These are phyloP conservation scores for Meyerozyma guilliermondii DNA, from an alignment of 1,139 yeast species.

Conservation along the genomic window DNA sequence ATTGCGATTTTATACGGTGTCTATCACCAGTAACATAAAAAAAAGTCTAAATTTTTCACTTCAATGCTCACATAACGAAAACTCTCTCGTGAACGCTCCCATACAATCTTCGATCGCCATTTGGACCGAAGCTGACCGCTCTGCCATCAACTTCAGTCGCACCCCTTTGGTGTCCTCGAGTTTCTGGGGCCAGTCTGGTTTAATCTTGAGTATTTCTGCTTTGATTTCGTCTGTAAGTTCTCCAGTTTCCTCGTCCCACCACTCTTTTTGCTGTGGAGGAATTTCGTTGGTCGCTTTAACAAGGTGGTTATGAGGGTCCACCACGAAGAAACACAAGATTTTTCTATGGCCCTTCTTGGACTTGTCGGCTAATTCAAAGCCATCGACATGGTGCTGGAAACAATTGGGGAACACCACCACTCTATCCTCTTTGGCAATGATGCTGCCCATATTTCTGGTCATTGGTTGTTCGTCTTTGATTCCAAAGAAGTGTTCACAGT, in stretches of 20 bases:
- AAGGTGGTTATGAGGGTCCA: constrained; percentile 30
- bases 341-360: constrained; percentile 34
- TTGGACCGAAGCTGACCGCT: constrained; percentile 15
- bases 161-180: constrained; percentile 20
- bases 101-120: constrained; percentile 10
- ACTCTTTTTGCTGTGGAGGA: constrained; percentile 38
- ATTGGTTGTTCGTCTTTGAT: constrained; percentile 23
- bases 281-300: constrained; percentile 28
- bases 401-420: constrained; percentile 36
- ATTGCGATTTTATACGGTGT: background rate
- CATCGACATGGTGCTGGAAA: constrained; percentile 37
- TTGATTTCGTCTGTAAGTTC: constrained; percentile 2
- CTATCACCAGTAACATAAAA: too few relatives aligned
- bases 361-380: constrained; percentile 31
- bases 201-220: constrained; percentile 1
- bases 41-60: too few relatives aligned
- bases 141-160: constrained; percentile 30
- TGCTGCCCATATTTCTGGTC: constrained; percentile 19
- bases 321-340: constrained; percentile 36
- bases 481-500: constrained; percentile 23
- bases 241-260: constrained; percentile 23
- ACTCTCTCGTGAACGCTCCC: constrained; percentile 14
- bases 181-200: constrained; percentile 16
- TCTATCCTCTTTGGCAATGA: constrained; percentile 22
- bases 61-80: constrained; percentile 29